Base-by-base conservation (phyloP, 495 filamentous ascomycete genomes). In the Tuber calosporum region DNA sequence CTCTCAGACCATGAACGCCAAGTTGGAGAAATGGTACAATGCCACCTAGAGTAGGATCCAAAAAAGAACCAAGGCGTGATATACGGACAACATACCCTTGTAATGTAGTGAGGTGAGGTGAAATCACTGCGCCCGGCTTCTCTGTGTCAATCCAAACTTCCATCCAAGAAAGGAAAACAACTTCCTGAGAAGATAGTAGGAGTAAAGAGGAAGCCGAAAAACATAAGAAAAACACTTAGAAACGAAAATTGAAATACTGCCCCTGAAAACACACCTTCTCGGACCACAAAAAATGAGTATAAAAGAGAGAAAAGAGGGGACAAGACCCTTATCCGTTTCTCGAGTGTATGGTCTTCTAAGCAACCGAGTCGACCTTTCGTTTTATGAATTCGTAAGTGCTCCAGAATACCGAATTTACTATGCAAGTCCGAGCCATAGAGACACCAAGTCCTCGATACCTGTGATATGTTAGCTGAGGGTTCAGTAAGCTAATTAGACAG, bases 371-470 rank as follows among this genome's bases (percentile, higher is more conserved):
- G 58, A 81, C 77, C 37, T 68, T 72, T 34, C 77, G 69, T 67
- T 92, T 93, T 71, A 91, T 83, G 78, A 89, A 88, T 83, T 93
- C 91, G 80, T 92, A 93, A 66, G 87, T 88, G 42, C 88, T 90
- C 82, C 93, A 93, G 84, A 93, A 93, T 74, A 93, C 89, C 58
- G 90, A 89, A 80, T 93, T 93, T 72, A 93, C 75, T 69, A 86
- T 81, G 79, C 88, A 92, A 40, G 91, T 92, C 42, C 92, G 87
- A 70, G 85, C 85, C 89, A 94, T 92, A 20, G 91, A 93, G 37
- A 95, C 92, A 30, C 89, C 90, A 22, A 95, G 86, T 36, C 92
- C 92, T 81, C 85, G 83, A 79, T 82, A 82, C 80, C 80, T 82
- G 11, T 15, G 43, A 41, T 13, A 17, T 62, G 26, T 62, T 30